A percentile compares a stretch with the other conserved stretches of the same genome.
Conservation (phyloP, 1,284 basidiomycete species). For the Meripilus lineatus region DNA sequence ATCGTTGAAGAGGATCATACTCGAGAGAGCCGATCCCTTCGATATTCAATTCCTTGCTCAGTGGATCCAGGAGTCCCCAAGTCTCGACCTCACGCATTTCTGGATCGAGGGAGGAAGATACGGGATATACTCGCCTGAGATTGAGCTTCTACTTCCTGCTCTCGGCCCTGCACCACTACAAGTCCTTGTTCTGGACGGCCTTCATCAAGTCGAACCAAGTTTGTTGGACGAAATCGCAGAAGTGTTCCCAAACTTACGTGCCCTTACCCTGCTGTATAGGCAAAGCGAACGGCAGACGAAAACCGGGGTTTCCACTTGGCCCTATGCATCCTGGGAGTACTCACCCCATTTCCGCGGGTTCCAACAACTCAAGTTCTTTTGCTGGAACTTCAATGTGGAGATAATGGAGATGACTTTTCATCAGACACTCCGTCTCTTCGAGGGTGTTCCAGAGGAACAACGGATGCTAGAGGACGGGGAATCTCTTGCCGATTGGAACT, state of each 20-base stretch:
- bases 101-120: not conserved
- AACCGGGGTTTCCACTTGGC: not conserved
- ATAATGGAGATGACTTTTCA: too few species aligned
- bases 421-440: too few species aligned
- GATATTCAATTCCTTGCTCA: not conserved
- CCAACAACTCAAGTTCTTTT: constrained; percentile 1
- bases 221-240: constrained; percentile 10
- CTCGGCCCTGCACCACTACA: constrained; percentile 7
- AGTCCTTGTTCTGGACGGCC: constrained; percentile 12
- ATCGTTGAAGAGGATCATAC: not conserved
- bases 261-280: constrained; percentile 12
- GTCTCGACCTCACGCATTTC: not conserved
- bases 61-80: not conserved
- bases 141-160: not conserved
- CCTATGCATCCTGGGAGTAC: constrained; percentile 7
- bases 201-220: constrained; percentile 3
- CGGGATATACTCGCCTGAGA: not conserved
- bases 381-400: too few species aligned
- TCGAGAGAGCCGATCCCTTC: too few species aligned
- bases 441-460: too few species aligned
- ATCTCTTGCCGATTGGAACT: too few species aligned
- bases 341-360: not conserved
- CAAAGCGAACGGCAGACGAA: not conserved
- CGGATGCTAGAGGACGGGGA: too few species aligned
- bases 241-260: constrained; percentile 12